Percentiles rank a stretch among this genome's conserved stretches.
Conservation (phyloP, 306 rosid genomes). For the Begonia masoniana region DNA sequence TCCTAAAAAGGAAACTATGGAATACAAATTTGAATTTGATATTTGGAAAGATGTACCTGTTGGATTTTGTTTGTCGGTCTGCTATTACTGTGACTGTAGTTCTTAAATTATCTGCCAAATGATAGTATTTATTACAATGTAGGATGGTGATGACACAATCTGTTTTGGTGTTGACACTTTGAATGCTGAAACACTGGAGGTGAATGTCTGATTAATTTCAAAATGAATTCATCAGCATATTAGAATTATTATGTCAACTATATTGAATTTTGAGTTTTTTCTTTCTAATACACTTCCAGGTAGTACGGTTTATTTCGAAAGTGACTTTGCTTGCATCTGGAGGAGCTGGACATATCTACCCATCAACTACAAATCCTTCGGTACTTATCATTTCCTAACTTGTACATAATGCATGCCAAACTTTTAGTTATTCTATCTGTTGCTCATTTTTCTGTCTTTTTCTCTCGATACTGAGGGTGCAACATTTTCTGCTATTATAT, state of each 20-base stretch:
- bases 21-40: too few species aligned
- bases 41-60: too few species aligned
- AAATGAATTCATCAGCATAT: too few species aligned
- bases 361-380: slow-evolving; percentile 88
- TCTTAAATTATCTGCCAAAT: background rate
- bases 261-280: slow-evolving; percentile 11
- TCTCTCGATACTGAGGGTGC: too few species aligned
- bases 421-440: too few species aligned
- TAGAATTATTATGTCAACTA: background rate
- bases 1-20: too few species aligned
- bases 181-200: slow-evolving; percentile 67
- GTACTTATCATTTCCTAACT: slow-evolving; percentile 21
- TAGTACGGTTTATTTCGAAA: slow-evolving; percentile 78
- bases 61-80: background rate
- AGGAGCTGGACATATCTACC: slow-evolving; percentile 97
- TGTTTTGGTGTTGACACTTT: slow-evolving; percentile 86
- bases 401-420: background rate
- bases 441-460: too few species aligned
- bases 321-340: slow-evolving; percentile 93
- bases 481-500: too few species aligned
- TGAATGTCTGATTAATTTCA: slow-evolving; percentile 19
- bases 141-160: slow-evolving; percentile 59
- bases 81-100: background rate
- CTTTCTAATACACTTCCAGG: slow-evolving; percentile 42
- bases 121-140: slow-evolving; percentile 13